Percentiles rank a stretch among this genome's conserved stretches.
phyloP scores from a whole-genome alignment of 768 basidiomycete species.

The Termitomyces sp. region DNA sequence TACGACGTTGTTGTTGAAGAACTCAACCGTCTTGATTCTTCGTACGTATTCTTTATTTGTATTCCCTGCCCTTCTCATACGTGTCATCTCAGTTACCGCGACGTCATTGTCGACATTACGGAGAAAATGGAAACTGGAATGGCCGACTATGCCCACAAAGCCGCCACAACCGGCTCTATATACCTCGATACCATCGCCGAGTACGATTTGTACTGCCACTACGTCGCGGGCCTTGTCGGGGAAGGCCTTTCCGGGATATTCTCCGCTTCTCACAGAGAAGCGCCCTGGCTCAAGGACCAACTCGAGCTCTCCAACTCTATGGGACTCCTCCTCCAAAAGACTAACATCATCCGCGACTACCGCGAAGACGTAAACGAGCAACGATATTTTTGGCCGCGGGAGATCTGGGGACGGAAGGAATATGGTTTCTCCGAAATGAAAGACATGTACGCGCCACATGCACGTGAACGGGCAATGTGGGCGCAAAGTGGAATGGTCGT shows the following conservation, averaged over 20 bases:
- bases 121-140: constrained; percentile 91
- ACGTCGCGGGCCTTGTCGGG: constrained; percentile 95
- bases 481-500: constrained; percentile 86
- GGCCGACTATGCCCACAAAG: constrained; percentile 90
- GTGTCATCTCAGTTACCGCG: constrained; percentile 47
- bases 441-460: constrained; percentile 56
- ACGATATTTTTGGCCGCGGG: constrained; percentile 91
- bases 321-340: constrained; percentile 96
- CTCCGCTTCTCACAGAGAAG: constrained; percentile 80
- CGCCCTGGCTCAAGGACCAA: constrained; percentile 64
- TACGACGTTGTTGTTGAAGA: constrained; percentile 82
- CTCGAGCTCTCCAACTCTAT: constrained; percentile 89
- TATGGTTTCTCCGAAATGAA: constrained; percentile 70
- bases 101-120: constrained; percentile 77
- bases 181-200: constrained; percentile 75
- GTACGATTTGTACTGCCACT: constrained; percentile 98
- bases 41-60: constrained; percentile 33
- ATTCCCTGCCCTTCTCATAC: constrained; percentile 4
- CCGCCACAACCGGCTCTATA: constrained; percentile 61
- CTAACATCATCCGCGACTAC: constrained; percentile 95
- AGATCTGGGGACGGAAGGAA: constrained; percentile 69
- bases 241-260: constrained; percentile 91
- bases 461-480: constrained; percentile 65
- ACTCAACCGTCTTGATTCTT: constrained; percentile 57
- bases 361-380: constrained; percentile 83